Evolutionary conservation across 1,284 basidiomycete genomes (phyloP), one percentile per base, ranked within the genome.

Genomic region (Pterulicium gracile): DNA sequence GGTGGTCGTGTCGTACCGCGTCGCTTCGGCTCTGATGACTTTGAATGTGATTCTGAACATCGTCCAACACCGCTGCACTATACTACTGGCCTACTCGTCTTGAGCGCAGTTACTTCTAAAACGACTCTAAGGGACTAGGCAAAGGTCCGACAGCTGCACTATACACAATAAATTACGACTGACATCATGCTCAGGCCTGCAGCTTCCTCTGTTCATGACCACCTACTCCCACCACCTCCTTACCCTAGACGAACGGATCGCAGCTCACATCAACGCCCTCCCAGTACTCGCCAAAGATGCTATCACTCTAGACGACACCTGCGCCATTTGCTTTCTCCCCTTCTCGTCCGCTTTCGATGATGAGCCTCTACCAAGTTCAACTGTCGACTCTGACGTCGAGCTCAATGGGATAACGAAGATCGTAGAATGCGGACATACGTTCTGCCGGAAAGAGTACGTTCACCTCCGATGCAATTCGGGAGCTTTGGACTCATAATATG

Each of bases 261-360:
- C 55, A 14, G 49, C 49, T 12, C 53, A 63, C 46, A 58, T 79
- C 22, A 56, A 63, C 15, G 54, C 55, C 24, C 64, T 81, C 7
- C 73, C 77, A 1, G 54, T 58, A 3, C 63, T 80, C n/a, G 49
- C 55, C 1, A 58, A 64, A 41, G 57, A 69, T n/a, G 58, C 66
- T 2, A 58, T 76, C 24, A 65, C 69, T 34, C 51, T 61, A 19
- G 70, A 76, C 18, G 78, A 81, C 48, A 62, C 64, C 17, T 83
- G 81, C 55, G 73, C 79, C 1, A 81, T 84, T 51, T 83, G 80
- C 58, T 64, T 83, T 32, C 60, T 70, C 20, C 56, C 75, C 0
- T 78, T 83, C 51, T 57, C 63, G 4, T 52, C 59, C 2, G 61
- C 78, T 19, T 53, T 76, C 39, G 59, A 63, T n/a, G 65, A 65